Base-by-base conservation (phyloP, 495 filamentous ascomycete species). In the Parmelia sp. region DNA sequence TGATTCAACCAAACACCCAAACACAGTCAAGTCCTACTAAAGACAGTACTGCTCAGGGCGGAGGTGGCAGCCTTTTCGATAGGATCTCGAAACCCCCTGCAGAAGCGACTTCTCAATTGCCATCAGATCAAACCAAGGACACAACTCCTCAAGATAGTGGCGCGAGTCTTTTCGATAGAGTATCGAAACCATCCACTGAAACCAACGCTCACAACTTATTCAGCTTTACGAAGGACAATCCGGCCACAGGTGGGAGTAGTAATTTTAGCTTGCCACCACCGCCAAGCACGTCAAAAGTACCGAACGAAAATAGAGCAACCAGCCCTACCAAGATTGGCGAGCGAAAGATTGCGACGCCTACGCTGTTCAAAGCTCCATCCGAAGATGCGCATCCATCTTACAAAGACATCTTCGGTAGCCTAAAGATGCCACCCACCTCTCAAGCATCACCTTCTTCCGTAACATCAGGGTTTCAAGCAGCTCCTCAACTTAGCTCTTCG, bases 21-120 rank as follows among this genome's bases (percentile, higher is more conserved):
- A 35, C 37, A 25, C 58, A 62, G 42, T 27, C 51, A 45, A 57
- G 57, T 65, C 57, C 63, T 37, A 53, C 40, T 25, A 65, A 65
- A 33, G 19, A 27, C 4, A 49, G 40, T 31, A 42, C 25, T 42
- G 31, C n/a, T 19, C 35, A 57, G 29, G 45, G 56, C 11, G 31
- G 33, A 53, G 63, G 63, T n/a, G 44, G 56, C 10, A 60, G 63
- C 53, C 57, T 65, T 39, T 65, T 65, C n/a, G 55, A 64, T 58
- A 45, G 62, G 33, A 49, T 47, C 37, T 35, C 62, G 33, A 33
- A 33, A 58, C 55, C 33, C 45, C 7, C 55, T 23, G 23, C 56
- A 27, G 40, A 57, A 21, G 21, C 23, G 9, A 5, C 0, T 23
- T 11, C 58, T 31, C 33, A 66, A 44, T 33, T 33, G 29, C 45